Base-by-base conservation (phyloP, 1,284 basidiomycete genomes). In the Microstroma glucosiphilum region DNA sequence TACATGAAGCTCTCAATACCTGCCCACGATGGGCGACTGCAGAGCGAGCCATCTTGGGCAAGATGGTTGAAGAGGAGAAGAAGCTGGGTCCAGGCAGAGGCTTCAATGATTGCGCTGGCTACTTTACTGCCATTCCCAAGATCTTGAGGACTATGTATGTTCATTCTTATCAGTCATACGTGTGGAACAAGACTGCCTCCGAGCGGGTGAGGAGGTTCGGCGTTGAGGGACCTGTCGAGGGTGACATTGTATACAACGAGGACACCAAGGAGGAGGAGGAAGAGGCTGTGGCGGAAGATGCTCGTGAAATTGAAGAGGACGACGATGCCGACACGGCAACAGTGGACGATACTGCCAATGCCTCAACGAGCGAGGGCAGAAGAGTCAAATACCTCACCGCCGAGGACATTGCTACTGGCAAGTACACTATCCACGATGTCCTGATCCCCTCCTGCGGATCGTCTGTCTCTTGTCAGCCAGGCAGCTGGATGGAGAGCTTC, bases 121-220 rank as follows among this genome's bases (percentile, higher is more conserved):
- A 66, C 30, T 69, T 77, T 57, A 60, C 25, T 15, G 63, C 6
- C 64, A 60, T 75, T 43, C 73, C 75, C 9, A 58, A 70, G 66
- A 93, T 92, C n/a, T 85, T 99, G 67, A 85, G 93, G 56, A 82
- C 94, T 66, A 97, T 99, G 91, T 98, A 98, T 77, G 87, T 97
- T 56, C 96, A 99, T 80, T 93, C 94, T 42, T 98, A 97, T 80
- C 96, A 99, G 80, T 94, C 91, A 17, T 98, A 97, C 74, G 87
- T 98, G 37, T 99, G 94, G 96, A 99, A 98, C 80, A 86, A 90
- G 53, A 87, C 96, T 61, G 90, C 92, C 23, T 96, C 92, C 13
- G 91, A 94, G 79, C 87, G 96, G 15, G 87, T 97, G 71, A 86
- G 86, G 67, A 82, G 83, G 53, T 87, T 89, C 76, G 92, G 93